These are phyloP conservation scores for Gossypium trilobum DNA, from an alignment of 441 rosid species.

Conservation along the genomic window DNA sequence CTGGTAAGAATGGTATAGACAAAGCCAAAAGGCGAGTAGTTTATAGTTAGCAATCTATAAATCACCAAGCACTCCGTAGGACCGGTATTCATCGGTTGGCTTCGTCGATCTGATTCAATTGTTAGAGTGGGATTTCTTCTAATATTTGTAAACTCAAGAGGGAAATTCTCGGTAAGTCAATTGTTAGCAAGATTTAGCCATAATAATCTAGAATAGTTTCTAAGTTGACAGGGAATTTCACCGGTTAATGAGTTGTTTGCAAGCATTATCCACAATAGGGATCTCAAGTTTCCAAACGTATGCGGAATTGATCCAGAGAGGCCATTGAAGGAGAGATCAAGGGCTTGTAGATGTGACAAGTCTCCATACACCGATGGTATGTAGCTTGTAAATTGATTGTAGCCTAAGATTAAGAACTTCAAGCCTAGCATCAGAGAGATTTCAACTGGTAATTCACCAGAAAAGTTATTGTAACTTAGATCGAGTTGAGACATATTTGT, in stretches of 20 bases:
- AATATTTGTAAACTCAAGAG: slow-evolving; percentile 45
- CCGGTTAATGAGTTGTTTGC: slow-evolving; percentile 60
- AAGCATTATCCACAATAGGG: slow-evolving; percentile 78
- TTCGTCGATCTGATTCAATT: slow-evolving; percentile 36
- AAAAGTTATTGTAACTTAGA: slow-evolving; percentile 62
- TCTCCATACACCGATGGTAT: slow-evolving; percentile 64
- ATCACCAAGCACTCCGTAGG: slow-evolving; percentile 64
- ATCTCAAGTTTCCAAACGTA: slow-evolving; percentile 57
- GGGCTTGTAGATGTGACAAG: slow-evolving; percentile 50
- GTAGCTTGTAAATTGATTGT: slow-evolving; percentile 46
- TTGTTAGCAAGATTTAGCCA: slow-evolving; percentile 83
- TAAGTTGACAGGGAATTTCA: slow-evolving; percentile 53
- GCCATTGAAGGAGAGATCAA: slow-evolving; percentile 69
- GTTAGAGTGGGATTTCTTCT: slow-evolving; percentile 45
- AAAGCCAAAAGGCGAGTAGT: slow-evolving; percentile 68
- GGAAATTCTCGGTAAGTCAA: slow-evolving; percentile 48
- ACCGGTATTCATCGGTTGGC: slow-evolving; percentile 29
- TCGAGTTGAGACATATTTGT: slow-evolving; percentile 48
- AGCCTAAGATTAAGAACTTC: slow-evolving; percentile 54
- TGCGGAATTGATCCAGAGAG: slow-evolving; percentile 51
- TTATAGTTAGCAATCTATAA: slow-evolving; percentile 76
- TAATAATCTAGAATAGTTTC: slow-evolving; percentile 61
- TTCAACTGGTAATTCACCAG: slow-evolving; percentile 52
- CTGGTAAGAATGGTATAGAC: slow-evolving; percentile 47
- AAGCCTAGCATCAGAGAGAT: slow-evolving; percentile 40